Evolutionary conservation across 2,329 filamentous ascomycete species (phyloP).

Genomic region (Pseudocercospora fuligena): DNA sequence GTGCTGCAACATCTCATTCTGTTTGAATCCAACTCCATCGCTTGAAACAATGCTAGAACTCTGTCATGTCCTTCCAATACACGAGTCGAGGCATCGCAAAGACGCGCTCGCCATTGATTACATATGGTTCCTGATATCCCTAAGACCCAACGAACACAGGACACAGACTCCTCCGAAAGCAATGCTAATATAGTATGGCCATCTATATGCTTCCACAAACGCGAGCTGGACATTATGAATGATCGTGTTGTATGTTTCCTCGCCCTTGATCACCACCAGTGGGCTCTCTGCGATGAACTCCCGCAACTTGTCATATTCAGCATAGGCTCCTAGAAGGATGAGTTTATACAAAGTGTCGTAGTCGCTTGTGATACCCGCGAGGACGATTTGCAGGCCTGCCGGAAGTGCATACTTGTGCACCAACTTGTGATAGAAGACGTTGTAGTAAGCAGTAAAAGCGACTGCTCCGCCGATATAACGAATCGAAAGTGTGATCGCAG

Average conservation of each 20-base stretch:
- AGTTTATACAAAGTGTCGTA: constrained; percentile 23
- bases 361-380: constrained; percentile 16
- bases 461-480: constrained; percentile 70
- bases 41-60: background rate
- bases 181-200: constrained; percentile 39
- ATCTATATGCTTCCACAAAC: constrained; percentile 35
- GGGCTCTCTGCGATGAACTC: constrained; percentile 21
- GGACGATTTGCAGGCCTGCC: constrained; percentile 15
- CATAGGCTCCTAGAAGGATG: constrained; percentile 25
- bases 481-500: constrained; percentile 69
- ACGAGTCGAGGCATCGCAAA: background rate
- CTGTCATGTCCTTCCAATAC: background rate
- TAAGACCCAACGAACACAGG: constrained; percentile 34
- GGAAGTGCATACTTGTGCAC: constrained; percentile 12
- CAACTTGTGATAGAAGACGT: constrained; percentile 54
- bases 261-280: constrained; percentile 17
- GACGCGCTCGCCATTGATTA: background rate
- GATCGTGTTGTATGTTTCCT: constrained; percentile 29
- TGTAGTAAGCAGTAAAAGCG: constrained; percentile 53
- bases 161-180: constrained; percentile 40
- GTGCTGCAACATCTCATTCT: background rate
- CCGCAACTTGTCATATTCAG: constrained; percentile 22
- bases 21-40: background rate
- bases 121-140: constrained; percentile 41
- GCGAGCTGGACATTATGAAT: constrained; percentile 31